A percentile compares a stretch with the other conserved stretches of the same genome.
phyloP scores from a whole-genome alignment of 768 basidiomycete genomes.

The Astraeus odoratus region DNA sequence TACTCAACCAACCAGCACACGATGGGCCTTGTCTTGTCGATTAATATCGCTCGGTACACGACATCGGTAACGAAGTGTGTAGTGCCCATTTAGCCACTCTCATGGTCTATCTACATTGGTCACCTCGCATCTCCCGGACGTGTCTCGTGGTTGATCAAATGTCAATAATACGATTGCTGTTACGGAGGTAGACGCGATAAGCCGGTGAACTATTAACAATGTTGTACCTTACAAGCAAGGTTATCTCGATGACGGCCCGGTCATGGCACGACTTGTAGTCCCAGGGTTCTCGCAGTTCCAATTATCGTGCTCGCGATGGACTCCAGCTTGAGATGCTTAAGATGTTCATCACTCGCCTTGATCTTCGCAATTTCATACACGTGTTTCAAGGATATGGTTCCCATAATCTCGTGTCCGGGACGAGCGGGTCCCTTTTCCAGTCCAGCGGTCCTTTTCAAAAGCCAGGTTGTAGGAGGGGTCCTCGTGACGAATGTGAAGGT shows the following conservation, averaged over 20 bases:
- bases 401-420: conserved; percentile 70
- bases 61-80: conserved; percentile 20
- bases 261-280: conserved; percentile 86
- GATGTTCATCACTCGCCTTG: conserved; percentile 84
- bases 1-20: conserved; percentile 26
- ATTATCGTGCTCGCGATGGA: conserved; percentile 83
- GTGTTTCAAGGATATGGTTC: conserved; percentile 90
- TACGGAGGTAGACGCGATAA: conserved; percentile 13
- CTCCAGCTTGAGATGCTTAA: conserved; percentile 82
- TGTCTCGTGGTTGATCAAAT: conserved; percentile 9
- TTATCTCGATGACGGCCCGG: conserved; percentile 12
- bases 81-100: conserved; percentile 13
- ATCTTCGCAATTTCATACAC: conserved; percentile 98
- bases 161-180: conserved; percentile 21
- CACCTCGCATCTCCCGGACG: conserved; percentile 10
- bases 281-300: conserved; percentile 83
- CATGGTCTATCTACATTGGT: conserved; percentile 22
- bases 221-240: conserved; percentile 19
- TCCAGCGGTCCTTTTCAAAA: conserved; percentile 85
- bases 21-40: conserved; percentile 21
- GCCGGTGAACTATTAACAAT: conserved; percentile 16
- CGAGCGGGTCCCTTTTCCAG: conserved; percentile 86
- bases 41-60: conserved; percentile 29
- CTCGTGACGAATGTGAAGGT: conserved; percentile 91
- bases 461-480: conserved; percentile 83